These are phyloP conservation scores for Nicotiana tomentosiformis DNA, from an alignment of 257 asterid genomes.

Conservation along the genomic window DNA sequence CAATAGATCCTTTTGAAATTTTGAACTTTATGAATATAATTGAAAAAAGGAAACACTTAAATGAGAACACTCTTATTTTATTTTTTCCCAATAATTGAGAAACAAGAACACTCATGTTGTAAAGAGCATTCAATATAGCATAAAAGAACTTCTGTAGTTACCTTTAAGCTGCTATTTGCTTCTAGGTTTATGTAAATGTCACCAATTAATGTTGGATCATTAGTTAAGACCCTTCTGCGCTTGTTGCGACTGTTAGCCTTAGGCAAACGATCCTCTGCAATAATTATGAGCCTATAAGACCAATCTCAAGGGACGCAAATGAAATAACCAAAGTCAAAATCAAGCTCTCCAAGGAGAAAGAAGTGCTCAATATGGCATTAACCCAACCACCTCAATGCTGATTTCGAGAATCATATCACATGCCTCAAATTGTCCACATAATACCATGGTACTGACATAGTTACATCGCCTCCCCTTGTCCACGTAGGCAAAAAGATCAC, in stretches of 20 bases:
- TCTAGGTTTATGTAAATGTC: constrained; percentile 58
- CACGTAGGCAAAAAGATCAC: background rate
- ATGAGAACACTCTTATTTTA: background rate
- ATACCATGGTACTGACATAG: background rate
- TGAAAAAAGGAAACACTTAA: background rate
- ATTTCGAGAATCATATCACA: background rate
- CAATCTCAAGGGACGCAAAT: constrained; percentile 10
- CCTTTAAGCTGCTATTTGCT: constrained; percentile 51
- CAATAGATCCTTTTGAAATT: background rate
- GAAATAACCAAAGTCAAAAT: background rate
- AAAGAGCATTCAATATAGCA: background rate
- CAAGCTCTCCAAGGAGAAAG: constrained; percentile 4
- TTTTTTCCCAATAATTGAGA: background rate
- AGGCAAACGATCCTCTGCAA: constrained; percentile 51
- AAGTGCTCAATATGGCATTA: background rate
- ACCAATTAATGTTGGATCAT: constrained; percentile 41
- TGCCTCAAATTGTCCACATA: background rate
- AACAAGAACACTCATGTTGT: background rate
- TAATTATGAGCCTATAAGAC: constrained; percentile 9
- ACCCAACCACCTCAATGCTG: background rate
- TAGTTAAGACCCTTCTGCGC: constrained; percentile 50
- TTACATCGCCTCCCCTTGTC: background rate
- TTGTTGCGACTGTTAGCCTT: constrained; percentile 26
- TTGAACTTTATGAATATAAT: background rate
- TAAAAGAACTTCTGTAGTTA: constrained; percentile 16